Evolutionary conservation across 2,329 filamentous ascomycete genomes (phyloP).

Genomic region (Ophiocordyceps camponoti-rufipedis): DNA sequence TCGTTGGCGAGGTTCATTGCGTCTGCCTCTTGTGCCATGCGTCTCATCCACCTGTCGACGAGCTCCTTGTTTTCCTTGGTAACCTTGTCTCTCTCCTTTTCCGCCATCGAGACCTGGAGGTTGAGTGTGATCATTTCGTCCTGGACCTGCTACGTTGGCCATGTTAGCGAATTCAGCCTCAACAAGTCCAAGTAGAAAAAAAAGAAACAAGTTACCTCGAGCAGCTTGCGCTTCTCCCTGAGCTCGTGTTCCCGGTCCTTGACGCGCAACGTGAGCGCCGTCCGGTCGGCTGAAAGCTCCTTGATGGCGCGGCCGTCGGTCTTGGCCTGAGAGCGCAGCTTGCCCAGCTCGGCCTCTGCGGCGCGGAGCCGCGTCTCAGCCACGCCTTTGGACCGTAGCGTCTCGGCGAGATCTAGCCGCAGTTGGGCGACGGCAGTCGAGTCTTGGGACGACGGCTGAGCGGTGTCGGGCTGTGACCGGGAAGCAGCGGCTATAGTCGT

Average conservation of each 20-base stretch:
- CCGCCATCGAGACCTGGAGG: slow-evolving; percentile 72
- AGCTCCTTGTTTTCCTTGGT: slow-evolving; percentile 75
- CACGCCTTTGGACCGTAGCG: slow-evolving; percentile 54
- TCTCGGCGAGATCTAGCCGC: slow-evolving; percentile 54
- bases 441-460: slow-evolving; percentile 8
- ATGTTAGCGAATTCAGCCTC: neutral
- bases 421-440: slow-evolving; percentile 25
- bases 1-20: slow-evolving; percentile 60
- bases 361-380: slow-evolving; percentile 45
- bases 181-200: neutral
- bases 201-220: slow-evolving; percentile 37
- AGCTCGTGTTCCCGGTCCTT: slow-evolving; percentile 77
- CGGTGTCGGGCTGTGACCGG: neutral
- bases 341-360: slow-evolving; percentile 44
- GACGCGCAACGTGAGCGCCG: slow-evolving; percentile 44
- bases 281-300: slow-evolving; percentile 43
- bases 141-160: slow-evolving; percentile 49
- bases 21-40: slow-evolving; percentile 72
- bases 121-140: slow-evolving; percentile 83
- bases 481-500: neutral
- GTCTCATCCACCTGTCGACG: slow-evolving; percentile 78
- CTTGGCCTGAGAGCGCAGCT: slow-evolving; percentile 39
- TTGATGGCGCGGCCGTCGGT: slow-evolving; percentile 43
- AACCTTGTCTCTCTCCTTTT: slow-evolving; percentile 55
- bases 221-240: slow-evolving; percentile 61